Conservation (phyloP, 2,329 filamentous ascomycete species). For the Conoideocrella luteorostrata region DNA sequence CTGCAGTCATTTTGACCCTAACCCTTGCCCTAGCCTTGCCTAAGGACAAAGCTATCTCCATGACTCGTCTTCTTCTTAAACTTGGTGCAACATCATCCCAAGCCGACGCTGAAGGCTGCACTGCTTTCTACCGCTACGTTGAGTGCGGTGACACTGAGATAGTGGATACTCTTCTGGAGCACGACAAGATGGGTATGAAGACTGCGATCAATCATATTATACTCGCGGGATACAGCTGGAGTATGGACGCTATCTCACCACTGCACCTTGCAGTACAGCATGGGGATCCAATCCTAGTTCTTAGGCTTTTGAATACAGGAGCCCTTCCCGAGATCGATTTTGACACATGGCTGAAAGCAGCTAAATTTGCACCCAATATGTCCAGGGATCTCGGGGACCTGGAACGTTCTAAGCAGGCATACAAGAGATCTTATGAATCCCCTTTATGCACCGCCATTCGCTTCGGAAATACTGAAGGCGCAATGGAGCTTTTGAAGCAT, state of each 20-base stretch:
- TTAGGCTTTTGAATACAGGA: conserved; percentile 58
- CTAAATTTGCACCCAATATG: conserved; percentile 37
- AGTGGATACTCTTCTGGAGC: conserved; percentile 42
- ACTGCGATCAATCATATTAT: conserved; percentile 61
- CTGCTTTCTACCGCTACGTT: conserved; percentile 60
- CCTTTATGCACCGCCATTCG: conserved; percentile 59
- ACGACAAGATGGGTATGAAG: conserved; percentile 55
- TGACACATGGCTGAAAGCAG: conserved; percentile 56
- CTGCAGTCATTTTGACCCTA: conserved; percentile 61
- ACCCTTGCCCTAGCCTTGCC: conserved; percentile 62
- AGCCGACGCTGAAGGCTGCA: conserved; percentile 58
- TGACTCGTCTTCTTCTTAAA: conserved; percentile 58
- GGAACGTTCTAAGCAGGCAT: conserved; percentile 44
- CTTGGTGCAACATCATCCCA: conserved; percentile 69
- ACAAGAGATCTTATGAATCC: conserved; percentile 46
- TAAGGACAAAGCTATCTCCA: conserved; percentile 54
- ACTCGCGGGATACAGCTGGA: conserved; percentile 29
- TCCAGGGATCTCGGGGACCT: conserved; percentile 25
- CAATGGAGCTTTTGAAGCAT: conserved; percentile 51
- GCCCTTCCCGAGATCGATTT: conserved; percentile 55
- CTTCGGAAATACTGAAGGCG: conserved; percentile 35
- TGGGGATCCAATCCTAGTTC: conserved; percentile 45
- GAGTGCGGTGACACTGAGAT: conserved; percentile 40
- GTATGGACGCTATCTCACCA: conserved; percentile 35
- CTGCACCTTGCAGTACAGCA: conserved; percentile 53